phyloP scores from a whole-genome alignment of 805 yeast species.

The Candida andamanensis region DNA sequence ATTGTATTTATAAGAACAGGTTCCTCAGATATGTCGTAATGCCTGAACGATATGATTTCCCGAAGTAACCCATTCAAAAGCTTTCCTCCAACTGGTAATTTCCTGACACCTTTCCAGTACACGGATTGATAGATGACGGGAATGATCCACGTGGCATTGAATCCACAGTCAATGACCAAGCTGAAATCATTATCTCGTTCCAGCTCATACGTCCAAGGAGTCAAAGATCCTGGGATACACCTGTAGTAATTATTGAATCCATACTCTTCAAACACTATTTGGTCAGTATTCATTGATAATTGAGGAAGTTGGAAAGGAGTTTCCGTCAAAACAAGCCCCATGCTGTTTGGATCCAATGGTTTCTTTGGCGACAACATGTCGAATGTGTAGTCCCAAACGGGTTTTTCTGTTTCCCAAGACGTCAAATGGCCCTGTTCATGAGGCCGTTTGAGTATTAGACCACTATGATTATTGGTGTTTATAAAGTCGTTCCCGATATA shows the following conservation, averaged over 20 bases:
- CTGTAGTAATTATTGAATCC: conserved; percentile 70
- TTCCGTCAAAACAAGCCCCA: conserved; percentile 70
- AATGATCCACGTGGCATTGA: conserved; percentile 76
- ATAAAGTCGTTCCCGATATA: conserved; percentile 68
- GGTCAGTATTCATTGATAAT: conserved; percentile 80
- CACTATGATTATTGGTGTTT: conserved; percentile 66
- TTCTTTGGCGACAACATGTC: conserved; percentile 14
- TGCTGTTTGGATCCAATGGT: conserved; percentile 15
- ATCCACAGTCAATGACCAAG: conserved; percentile 84
- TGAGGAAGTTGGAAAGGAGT: conserved; percentile 78
- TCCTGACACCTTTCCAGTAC: conserved; percentile 69
- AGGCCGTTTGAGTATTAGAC: conserved; percentile 72
- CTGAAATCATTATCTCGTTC: conserved; percentile 49
- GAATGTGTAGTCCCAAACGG: conserved; percentile 84
- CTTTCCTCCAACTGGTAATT: conserved; percentile 84
- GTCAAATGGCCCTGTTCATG: conserved; percentile 83
- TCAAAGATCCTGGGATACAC: conserved; percentile 52
- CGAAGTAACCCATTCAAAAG: conserved; percentile 75
- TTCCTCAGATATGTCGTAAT: conserved; percentile 92
- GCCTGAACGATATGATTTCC: conserved; percentile 83
- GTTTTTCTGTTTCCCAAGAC: conserved; percentile 87
- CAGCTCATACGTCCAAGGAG: conserved; percentile 16
- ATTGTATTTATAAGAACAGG: conserved; percentile 77
- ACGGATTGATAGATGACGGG: conserved; percentile 80
- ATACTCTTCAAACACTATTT: conserved; percentile 89